phyloP scores from a whole-genome alignment of 2,329 filamentous ascomycete genomes.

The Ciborinia camelliae region DNA sequence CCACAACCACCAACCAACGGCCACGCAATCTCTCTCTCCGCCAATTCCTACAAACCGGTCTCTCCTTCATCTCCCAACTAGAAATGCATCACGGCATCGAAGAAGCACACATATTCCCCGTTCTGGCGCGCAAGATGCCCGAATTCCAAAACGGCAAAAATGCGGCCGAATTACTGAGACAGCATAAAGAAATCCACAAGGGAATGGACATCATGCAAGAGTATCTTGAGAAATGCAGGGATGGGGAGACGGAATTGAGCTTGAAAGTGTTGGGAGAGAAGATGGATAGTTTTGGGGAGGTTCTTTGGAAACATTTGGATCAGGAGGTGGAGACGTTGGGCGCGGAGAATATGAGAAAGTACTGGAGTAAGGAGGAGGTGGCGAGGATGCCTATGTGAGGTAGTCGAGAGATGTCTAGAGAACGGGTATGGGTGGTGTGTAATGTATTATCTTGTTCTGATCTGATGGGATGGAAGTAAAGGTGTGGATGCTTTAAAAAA shows the following conservation, averaged over 20 bases:
- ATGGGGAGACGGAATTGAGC: conserved; percentile 59
- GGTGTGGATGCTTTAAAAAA: background rate
- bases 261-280: conserved; percentile 60
- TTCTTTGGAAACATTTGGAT: conserved; percentile 80
- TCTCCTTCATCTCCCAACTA: conserved; percentile 70
- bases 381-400: conserved; percentile 61
- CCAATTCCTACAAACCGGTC: conserved; percentile 64
- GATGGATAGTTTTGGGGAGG: conserved; percentile 74
- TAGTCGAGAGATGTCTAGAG: no score
- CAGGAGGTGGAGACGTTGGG: conserved; percentile 76
- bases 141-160: conserved; percentile 57
- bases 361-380: conserved; percentile 77
- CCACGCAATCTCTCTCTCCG: conserved; percentile 62
- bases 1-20: conserved; percentile 57
- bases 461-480: background rate
- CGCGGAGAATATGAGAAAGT: conserved; percentile 83
- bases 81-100: conserved; percentile 78
- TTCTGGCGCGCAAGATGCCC: conserved; percentile 73
- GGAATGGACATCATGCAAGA: conserved; percentile 66
- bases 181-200: conserved; percentile 76
- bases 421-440: no score
- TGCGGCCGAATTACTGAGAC: conserved; percentile 63
- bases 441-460: background rate
- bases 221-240: conserved; percentile 61
- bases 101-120: conserved; percentile 75